Evolutionary conservation across 2,329 filamentous ascomycete genomes (phyloP), one percentile per base, ranked within the genome.

Genomic region (Aureobasidium musti): DNA sequence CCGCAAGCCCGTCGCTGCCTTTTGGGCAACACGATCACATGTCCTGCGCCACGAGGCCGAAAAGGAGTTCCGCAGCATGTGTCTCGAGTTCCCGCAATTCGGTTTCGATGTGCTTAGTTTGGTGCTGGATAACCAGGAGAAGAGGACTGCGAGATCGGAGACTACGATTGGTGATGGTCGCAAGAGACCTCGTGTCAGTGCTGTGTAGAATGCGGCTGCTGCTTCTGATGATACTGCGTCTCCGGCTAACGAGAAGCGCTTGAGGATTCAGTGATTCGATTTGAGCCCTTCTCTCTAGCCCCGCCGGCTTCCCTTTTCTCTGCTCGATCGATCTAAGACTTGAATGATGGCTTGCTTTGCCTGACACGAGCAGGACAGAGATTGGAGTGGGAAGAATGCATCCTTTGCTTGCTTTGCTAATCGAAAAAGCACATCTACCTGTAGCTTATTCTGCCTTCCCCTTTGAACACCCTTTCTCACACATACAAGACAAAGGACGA

Each of bases 61-160:
- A 78, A 84, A 86, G 7, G 91, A 96, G 79, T 97, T 97, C 85
- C 87, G 89, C 76, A 78, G 84, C 53, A 86, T 97, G 78, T 97
- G 93, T 80, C 80, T 97, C 76, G 91, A 97, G 79, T 92, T 89
- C 76, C 93, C 93, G 21, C 90, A 96, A 75, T 97, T 97, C 76
- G 90, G 90, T 74, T 97, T 93, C 81, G 93, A 97, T 77, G 91
- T 98, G 66, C 86, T 97, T 68, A 92, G 87, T 71, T 70, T 91
- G 70, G 80, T 83, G 67, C 78, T 83, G 17, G 81, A 83, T 72
- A 77, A 78, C 70, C 78, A 81, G 71, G 81, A 83, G 76, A 82
- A 81, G 80, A 72, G 77, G 63, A 76, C 70, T 65, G 70, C 69
- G 67, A 71, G 76, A 54, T 68, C 72, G 47, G 79, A 79, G 67